Conservation (phyloP, 208 protist species). For the Crithidia expoeki region DNA sequence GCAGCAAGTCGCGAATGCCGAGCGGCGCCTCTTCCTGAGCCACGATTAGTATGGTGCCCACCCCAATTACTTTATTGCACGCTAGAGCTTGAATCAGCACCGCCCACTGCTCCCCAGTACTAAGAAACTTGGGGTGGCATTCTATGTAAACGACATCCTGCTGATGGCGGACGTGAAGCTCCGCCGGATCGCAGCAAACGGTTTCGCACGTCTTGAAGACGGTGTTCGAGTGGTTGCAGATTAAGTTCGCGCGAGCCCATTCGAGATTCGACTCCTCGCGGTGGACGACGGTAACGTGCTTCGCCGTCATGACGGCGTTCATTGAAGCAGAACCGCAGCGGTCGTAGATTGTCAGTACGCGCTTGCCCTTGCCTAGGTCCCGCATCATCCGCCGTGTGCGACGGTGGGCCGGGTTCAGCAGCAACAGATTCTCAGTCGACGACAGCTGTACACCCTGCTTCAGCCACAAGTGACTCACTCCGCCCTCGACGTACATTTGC, state of each 20-base stretch:
- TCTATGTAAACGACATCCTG: constrained; percentile 83
- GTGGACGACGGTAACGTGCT: constrained; percentile 70
- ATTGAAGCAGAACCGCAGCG: constrained; percentile 68
- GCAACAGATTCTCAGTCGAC: constrained; percentile 52
- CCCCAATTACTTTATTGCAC: constrained; percentile 48
- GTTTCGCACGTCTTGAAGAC: constrained; percentile 72
- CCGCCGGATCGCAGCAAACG: constrained; percentile 37
- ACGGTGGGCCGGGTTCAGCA: constrained; percentile 76
- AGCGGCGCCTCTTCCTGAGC: constrained; percentile 71
- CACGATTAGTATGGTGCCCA: constrained; percentile 68
- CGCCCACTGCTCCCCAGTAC: constrained; percentile 62
- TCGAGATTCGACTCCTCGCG: constrained; percentile 46
- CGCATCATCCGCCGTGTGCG: constrained; percentile 68
- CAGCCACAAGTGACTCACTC: constrained; percentile 75
- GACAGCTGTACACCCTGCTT: constrained; percentile 38
- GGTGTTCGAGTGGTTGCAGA: constrained; percentile 65
- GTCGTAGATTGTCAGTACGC: constrained; percentile 81
- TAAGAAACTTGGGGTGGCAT: constrained; percentile 54
- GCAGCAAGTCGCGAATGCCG: constrained; percentile 64
- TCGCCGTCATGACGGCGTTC: constrained; percentile 80
- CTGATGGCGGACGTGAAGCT: constrained; percentile 39
- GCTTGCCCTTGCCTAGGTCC: constrained; percentile 63
- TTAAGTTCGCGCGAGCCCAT: constrained; percentile 69
- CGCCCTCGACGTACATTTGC: constrained; percentile 69
- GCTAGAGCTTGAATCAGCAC: constrained; percentile 43